Evolutionary conservation across 352 stramenopile genomes (phyloP).

Genomic region (Elongisporangium senticosum): DNA sequence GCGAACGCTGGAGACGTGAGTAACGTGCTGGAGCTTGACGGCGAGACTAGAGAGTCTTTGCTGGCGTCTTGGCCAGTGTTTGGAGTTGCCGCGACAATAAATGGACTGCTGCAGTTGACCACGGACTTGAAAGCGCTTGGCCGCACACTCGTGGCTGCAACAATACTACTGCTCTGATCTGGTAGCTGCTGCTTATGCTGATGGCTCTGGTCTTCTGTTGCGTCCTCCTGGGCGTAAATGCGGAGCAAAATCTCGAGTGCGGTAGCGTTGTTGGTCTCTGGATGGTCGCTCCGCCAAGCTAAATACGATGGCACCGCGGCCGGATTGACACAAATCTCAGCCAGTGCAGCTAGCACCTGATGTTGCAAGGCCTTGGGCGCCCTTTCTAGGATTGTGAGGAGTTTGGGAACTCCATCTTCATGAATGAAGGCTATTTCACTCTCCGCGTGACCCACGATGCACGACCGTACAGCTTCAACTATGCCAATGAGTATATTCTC

Average conservation of each 20-base stretch:
- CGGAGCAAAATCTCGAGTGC: slow-evolving; percentile 58
- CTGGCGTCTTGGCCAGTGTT: slow-evolving; percentile 6
- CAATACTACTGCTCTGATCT: slow-evolving; percentile 3
- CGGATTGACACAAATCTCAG: slow-evolving; percentile 69
- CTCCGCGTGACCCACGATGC: slow-evolving; percentile 44
- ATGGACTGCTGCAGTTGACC: slow-evolving; percentile 31
- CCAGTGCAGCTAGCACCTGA: slow-evolving; percentile 54
- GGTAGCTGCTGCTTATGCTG: not conserved
- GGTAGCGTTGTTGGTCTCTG: slow-evolving; percentile 38
- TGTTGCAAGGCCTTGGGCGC: slow-evolving; percentile 51
- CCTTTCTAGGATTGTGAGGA: slow-evolving; percentile 51
- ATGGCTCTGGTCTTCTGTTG: slow-evolving; percentile 21
- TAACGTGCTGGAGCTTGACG: not conserved
- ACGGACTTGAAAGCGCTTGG: slow-evolving; percentile 53
- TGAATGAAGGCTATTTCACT: slow-evolving; percentile 61
- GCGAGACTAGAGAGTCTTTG: not conserved
- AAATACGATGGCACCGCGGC: slow-evolving; percentile 61
- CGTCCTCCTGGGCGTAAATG: slow-evolving; percentile 65
- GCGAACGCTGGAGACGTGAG: slow-evolving; percentile 57
- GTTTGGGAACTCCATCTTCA: slow-evolving; percentile 43
- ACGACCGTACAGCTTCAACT: slow-evolving; percentile 58
- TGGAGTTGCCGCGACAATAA: slow-evolving; percentile 24
- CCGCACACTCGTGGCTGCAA: slow-evolving; percentile 21
- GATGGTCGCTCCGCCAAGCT: slow-evolving; percentile 45
- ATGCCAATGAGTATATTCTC: slow-evolving; percentile 61